Evolutionary conservation across 2,329 filamentous ascomycete species (phyloP).

Genomic region (Colletotrichum simmondsii): DNA sequence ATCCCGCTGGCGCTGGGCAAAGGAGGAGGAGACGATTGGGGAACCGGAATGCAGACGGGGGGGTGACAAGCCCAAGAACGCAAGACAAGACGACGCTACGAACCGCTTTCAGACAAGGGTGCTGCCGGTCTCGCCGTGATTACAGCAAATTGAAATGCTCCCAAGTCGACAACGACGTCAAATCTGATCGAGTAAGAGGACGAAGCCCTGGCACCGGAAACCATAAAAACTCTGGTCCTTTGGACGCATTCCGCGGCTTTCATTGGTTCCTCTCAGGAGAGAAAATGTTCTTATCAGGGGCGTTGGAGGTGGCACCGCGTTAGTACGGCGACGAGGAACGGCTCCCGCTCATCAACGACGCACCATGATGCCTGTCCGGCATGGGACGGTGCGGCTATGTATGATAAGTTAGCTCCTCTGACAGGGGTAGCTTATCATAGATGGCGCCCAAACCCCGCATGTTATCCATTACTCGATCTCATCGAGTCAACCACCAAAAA

Average conservation of each 20-base stretch:
- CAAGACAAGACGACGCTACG: slow-evolving; percentile 17
- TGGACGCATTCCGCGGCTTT: not conserved
- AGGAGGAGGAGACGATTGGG: not conserved
- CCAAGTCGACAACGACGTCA: slow-evolving; percentile 14
- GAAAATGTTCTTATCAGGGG: slow-evolving; percentile 25
- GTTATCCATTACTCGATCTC: slow-evolving; percentile 42
- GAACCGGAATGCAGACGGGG: not conserved
- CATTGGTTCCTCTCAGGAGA: slow-evolving; percentile 18
- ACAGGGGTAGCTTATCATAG: slow-evolving; percentile 33
- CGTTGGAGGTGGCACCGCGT: slow-evolving; percentile 8
- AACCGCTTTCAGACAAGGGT: slow-evolving; percentile 20
- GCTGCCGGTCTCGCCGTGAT: slow-evolving; percentile 31
- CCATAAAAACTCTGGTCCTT: not conserved
- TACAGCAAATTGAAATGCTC: slow-evolving; percentile 13
- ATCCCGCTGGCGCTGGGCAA: not conserved
- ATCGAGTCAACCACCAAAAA: slow-evolving; percentile 38
- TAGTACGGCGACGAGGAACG: slow-evolving; percentile 12
- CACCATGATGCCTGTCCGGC: slow-evolving; percentile 1
- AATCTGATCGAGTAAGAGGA: slow-evolving; percentile 34
- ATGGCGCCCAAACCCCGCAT: slow-evolving; percentile 29
- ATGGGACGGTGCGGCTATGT: slow-evolving; percentile 31
- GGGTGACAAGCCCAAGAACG: slow-evolving; percentile 6
- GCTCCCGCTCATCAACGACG: slow-evolving; percentile 9
- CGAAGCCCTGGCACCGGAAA: slow-evolving; percentile 6
- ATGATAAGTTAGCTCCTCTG: slow-evolving; percentile 25